phyloP scores from a whole-genome alignment of 768 basidiomycete genomes.

The Pleurotus pulmonarius region DNA sequence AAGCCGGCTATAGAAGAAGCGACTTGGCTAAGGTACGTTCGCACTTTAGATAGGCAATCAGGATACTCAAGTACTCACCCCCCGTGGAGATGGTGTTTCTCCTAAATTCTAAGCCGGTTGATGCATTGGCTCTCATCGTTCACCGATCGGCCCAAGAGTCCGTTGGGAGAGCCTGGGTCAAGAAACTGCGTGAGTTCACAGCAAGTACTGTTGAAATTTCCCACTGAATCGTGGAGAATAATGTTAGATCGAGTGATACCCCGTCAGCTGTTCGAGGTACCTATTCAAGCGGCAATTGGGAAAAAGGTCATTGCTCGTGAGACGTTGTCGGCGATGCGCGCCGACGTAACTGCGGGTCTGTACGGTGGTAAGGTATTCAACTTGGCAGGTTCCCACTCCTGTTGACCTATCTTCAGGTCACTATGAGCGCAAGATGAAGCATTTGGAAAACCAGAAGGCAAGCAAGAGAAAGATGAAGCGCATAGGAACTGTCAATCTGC shows the following conservation, averaged over 20 bases:
- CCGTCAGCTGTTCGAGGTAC: slow-evolving; percentile 88
- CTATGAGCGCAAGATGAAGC: slow-evolving; percentile 90
- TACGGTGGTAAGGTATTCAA: slow-evolving; percentile 64
- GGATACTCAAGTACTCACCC: background rate
- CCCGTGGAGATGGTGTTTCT: slow-evolving; percentile 77
- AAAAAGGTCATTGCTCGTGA: slow-evolving; percentile 86
- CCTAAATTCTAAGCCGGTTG: slow-evolving; percentile 84
- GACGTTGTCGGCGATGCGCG: slow-evolving; percentile 78
- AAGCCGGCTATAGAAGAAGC: slow-evolving; percentile 81
- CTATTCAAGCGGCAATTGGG: slow-evolving; percentile 92
- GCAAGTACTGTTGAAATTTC: background rate
- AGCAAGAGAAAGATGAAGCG: slow-evolving; percentile 88
- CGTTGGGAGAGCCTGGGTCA: slow-evolving; percentile 82
- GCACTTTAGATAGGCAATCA: background rate
- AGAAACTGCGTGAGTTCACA: slow-evolving; percentile 77
- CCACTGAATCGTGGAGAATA: background rate
- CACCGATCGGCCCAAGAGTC: slow-evolving; percentile 75
- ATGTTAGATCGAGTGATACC: slow-evolving; percentile 84
- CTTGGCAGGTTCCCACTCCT: slow-evolving; percentile 4
- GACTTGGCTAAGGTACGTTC: slow-evolving; percentile 73
- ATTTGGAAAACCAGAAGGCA: slow-evolving; percentile 88
- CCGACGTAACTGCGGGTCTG: slow-evolving; percentile 91
- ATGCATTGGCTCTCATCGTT: slow-evolving; percentile 90
- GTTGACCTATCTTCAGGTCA: slow-evolving; percentile 48
- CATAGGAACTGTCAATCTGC: slow-evolving; percentile 83